A percentile compares a stretch with the other conserved stretches of the same genome.
Conservation (phyloP, 345 rosid genomes). For the Syzygium aqueum region DNA sequence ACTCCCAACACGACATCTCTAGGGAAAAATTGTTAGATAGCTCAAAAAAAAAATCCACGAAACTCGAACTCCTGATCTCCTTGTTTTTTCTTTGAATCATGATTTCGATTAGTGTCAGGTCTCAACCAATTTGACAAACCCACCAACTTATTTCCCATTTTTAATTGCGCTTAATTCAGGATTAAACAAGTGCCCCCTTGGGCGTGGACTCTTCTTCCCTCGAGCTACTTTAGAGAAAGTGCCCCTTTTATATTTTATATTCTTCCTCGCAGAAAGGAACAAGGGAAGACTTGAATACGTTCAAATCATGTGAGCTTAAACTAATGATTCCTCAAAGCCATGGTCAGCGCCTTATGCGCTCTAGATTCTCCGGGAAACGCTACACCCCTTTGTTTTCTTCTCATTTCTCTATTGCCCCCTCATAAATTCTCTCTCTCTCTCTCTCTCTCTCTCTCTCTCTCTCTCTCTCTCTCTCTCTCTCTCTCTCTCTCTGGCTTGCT, state of each 20-base stretch:
- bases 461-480: neutral
- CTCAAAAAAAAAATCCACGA: neutral
- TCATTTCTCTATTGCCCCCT: slow-evolving; percentile 8
- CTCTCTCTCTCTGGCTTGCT: slow-evolving; percentile 24
- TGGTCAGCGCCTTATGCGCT: slow-evolving; percentile 98
- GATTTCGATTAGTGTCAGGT: neutral
- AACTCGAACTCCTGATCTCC: neutral
- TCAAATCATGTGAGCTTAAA: slow-evolving; percentile 8
- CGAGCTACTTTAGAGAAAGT: neutral
- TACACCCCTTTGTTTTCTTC: slow-evolving; percentile 6
- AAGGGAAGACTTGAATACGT: slow-evolving; percentile 2
- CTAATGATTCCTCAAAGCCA: slow-evolving; percentile 38
- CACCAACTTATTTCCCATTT: neutral
- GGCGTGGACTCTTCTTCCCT: neutral
- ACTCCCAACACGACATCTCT: neutral
- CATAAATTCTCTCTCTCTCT: neutral
- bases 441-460: neutral
- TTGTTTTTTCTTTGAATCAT: neutral
- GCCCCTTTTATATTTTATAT: neutral
- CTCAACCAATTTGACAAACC: slow-evolving; percentile 12
- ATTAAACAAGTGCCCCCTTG: neutral
- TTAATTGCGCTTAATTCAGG: neutral
- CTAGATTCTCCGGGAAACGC: slow-evolving; percentile 87
- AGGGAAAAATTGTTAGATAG: neutral
- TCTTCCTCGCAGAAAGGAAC: neutral